Percentiles rank a stretch among this genome's conserved stretches.
These are phyloP conservation scores for Ceratocystis variospora DNA, from an alignment of 2,329 filamentous ascomycete species.

Conservation along the genomic window DNA sequence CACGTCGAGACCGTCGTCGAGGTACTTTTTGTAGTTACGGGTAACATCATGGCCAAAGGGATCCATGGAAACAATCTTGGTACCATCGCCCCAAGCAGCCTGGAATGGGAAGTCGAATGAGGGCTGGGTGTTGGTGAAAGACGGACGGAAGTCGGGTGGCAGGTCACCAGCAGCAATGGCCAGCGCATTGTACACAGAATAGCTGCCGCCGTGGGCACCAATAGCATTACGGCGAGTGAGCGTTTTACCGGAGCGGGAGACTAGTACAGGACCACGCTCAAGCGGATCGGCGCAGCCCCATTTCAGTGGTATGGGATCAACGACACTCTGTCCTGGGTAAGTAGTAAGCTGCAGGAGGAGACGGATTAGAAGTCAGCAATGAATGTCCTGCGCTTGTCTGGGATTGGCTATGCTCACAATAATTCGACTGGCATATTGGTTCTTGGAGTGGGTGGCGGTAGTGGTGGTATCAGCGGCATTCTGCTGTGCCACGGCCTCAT, in stretches of 20 bases:
- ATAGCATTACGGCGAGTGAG: constrained; percentile 22
- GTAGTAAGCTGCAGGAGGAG: constrained; percentile 20
- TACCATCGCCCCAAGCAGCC: constrained; percentile 73
- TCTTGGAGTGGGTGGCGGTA: constrained; percentile 4
- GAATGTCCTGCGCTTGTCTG: too few relatives aligned
- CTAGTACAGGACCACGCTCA: constrained; percentile 21
- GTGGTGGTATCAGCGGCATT: neutral
- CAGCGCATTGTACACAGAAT: constrained; percentile 88
- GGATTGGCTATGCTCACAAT: constrained; percentile 9
- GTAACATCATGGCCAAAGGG: constrained; percentile 60
- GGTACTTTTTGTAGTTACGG: constrained; percentile 10
- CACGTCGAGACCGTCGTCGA: constrained; percentile 38
- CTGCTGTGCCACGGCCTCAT: neutral
- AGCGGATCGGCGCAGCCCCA: constrained; percentile 21
- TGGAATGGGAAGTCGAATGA: constrained; percentile 82
- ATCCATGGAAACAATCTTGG: constrained; percentile 97
- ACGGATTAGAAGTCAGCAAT: neutral
- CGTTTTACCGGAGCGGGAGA: constrained; percentile 21
- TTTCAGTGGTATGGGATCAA: constrained; percentile 21
- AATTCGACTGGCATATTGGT: constrained; percentile 18
- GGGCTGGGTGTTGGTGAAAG: constrained; percentile 68
- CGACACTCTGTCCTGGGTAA: constrained; percentile 23
- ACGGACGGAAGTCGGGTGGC: constrained; percentile 50
- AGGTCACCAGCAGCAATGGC: constrained; percentile 86
- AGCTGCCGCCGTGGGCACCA: constrained; percentile 56